Conservation (phyloP, 345 rosid genomes). For the Eucalyptus shirleyi region DNA sequence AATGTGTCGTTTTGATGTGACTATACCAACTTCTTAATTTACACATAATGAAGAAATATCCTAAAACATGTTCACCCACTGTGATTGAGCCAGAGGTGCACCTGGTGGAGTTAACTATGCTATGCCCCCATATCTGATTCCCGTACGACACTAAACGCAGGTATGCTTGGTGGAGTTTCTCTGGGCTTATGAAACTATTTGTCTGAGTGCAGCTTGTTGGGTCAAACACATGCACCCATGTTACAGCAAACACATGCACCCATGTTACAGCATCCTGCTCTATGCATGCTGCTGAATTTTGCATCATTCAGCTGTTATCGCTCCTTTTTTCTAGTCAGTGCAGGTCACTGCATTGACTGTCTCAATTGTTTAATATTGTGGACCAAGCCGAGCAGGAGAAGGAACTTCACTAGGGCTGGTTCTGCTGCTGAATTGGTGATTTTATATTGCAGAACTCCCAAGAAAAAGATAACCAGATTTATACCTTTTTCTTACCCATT, state of each 20-base stretch:
- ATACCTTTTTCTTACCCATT: background rate
- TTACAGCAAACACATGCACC: background rate
- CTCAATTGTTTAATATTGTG: background rate
- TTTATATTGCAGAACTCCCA: background rate
- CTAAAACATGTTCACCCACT: background rate
- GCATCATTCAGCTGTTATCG: background rate
- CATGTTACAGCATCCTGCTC: background rate
- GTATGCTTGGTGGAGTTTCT: background rate
- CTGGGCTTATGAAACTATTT: background rate
- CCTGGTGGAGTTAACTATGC: background rate
- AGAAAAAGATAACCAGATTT: background rate
- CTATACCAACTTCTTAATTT: background rate
- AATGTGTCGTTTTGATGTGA: background rate
- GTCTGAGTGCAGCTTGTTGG: background rate
- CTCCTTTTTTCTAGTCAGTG: background rate
- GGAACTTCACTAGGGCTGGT: background rate
- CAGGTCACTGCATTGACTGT: background rate
- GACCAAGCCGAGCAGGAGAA: background rate
- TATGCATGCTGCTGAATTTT: background rate
- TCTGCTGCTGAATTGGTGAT: background rate
- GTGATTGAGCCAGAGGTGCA: background rate
- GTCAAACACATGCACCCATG: background rate
- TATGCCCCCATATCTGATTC: background rate
- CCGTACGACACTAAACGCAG: background rate
- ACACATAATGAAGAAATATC: background rate